phyloP scores from a whole-genome alignment of 306 rosid species.

The Lathyrus oleraceus region DNA sequence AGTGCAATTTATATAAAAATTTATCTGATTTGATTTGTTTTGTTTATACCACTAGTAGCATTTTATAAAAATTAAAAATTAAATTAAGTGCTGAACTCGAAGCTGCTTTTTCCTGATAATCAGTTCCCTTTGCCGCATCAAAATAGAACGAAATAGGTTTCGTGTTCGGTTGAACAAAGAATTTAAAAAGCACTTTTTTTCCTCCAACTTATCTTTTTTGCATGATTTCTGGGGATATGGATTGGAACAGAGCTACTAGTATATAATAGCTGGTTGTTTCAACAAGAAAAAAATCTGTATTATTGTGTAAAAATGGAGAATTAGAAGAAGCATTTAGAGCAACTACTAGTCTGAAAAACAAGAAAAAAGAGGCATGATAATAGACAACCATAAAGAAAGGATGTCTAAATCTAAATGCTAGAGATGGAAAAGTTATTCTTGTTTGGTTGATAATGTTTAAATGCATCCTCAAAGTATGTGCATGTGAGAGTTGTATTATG shows the following conservation, averaged over 20 bases:
- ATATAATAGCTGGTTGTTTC: constrained; percentile 8
- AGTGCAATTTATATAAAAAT: too few relatives aligned
- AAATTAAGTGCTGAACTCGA: constrained; percentile 70
- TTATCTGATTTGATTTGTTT: constrained; percentile 30
- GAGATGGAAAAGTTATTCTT: constrained; percentile 36
- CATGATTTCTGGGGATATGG: constrained; percentile 45
- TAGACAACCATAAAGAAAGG: constrained; percentile 47
- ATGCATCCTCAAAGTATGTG: constrained; percentile 45
- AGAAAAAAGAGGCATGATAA: constrained; percentile 42
- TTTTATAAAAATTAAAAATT: constrained; percentile 29
- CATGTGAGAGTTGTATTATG: constrained; percentile 50
- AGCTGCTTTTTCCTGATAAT: constrained; percentile 66
- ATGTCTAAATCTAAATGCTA: constrained; percentile 44
- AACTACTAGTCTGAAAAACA: constrained; percentile 53
- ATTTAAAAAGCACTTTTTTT: constrained; percentile 25
- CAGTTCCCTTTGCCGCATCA: constrained; percentile 78
- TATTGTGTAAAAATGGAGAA: constrained; percentile 32
- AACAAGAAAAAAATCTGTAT: too few relatives aligned
- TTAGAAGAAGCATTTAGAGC: constrained; percentile 44
- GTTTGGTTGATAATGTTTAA: constrained; percentile 39
- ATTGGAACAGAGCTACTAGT: neutral
- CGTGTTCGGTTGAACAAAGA: constrained; percentile 69
- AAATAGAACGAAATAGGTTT: constrained; percentile 56
- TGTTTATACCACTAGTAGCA: constrained; percentile 40
- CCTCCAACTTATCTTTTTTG: constrained; percentile 23